These are phyloP conservation scores for Gonium pectorale DNA, from an alignment of 139 green algal genomes.

Conservation along the genomic window DNA sequence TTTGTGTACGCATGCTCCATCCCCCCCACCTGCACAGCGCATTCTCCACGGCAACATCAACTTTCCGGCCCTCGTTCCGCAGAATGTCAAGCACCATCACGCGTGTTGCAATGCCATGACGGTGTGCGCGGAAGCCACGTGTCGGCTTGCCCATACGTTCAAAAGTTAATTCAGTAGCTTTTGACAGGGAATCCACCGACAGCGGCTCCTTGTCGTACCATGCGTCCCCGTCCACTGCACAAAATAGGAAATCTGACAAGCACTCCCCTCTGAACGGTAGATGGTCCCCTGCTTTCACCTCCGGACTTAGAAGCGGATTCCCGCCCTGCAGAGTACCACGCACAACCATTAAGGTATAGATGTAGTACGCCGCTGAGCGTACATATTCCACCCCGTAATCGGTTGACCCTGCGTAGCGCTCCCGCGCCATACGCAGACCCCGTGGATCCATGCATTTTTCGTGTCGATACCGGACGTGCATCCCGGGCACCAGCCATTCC, in stretches of 20 bases:
- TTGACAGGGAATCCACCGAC: not conserved
- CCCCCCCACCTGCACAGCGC: not conserved
- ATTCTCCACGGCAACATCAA: not conserved
- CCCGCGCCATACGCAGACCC: not conserved
- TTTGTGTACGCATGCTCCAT: not conserved
- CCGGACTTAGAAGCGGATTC: not conserved
- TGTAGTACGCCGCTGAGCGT: not conserved
- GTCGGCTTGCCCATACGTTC: not conserved
- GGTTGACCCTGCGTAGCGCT: not conserved
- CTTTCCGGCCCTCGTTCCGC: not conserved
- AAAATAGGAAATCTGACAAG: not conserved
- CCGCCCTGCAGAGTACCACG: not conserved
- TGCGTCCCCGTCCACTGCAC: not conserved
- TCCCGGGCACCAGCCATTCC: not conserved
- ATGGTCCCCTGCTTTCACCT: not conserved
- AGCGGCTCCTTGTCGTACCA: not conserved
- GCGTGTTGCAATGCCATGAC: not conserved
- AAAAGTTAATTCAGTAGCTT: not conserved
- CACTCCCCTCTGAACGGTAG: not conserved
- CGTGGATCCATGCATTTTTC: not conserved
- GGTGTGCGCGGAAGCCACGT: not conserved
- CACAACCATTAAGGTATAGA: not conserved
- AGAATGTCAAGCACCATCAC: not conserved
- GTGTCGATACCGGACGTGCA: not conserved
- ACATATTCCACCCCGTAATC: not conserved